A percentile compares a stretch with the other conserved stretches of the same genome.
Evolutionary conservation across 2,329 filamentous ascomycete species (phyloP).

Genomic region (Incumbomyces lentus): DNA sequence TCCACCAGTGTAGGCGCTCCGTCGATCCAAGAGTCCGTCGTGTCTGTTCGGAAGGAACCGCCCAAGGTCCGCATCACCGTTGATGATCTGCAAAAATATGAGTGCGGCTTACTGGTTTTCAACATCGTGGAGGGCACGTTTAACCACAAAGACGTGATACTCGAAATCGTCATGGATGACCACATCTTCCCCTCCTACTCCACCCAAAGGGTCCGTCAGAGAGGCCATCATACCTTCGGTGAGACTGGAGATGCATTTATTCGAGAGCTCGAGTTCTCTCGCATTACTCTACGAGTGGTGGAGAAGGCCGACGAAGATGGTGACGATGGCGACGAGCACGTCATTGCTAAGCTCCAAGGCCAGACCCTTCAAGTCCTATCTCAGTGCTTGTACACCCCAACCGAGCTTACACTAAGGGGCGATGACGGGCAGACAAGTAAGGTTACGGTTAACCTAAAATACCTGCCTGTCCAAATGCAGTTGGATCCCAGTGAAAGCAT

Average conservation of each 20-base stretch:
- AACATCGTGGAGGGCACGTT: slow-evolving; percentile 85
- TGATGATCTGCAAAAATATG: slow-evolving; percentile 73
- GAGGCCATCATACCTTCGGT: slow-evolving; percentile 58
- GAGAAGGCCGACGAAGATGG: slow-evolving; percentile 67
- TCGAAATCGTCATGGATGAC: slow-evolving; percentile 90
- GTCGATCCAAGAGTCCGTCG: slow-evolving; percentile 36
- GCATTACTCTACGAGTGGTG: slow-evolving; percentile 75
- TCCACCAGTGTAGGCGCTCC: slow-evolving; percentile 10
- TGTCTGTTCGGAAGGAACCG: slow-evolving; percentile 43
- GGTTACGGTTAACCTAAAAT: slow-evolving; percentile 86
- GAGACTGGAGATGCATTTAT: slow-evolving; percentile 94
- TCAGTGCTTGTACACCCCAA: slow-evolving; percentile 85
- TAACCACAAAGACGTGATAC: slow-evolving; percentile 60
- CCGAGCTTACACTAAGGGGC: slow-evolving; percentile 66
- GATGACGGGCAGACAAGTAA: slow-evolving; percentile 66
- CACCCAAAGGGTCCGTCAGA: slow-evolving; percentile 63
- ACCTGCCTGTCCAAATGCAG: slow-evolving; percentile 85
- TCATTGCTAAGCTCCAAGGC: slow-evolving; percentile 71
- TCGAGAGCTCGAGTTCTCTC: slow-evolving; percentile 92
- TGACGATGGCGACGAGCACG: slow-evolving; percentile 57
- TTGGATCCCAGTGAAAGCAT: slow-evolving; percentile 93
- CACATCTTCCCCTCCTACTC: slow-evolving; percentile 83
- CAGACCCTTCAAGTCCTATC: slow-evolving; percentile 80
- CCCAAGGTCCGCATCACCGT: slow-evolving; percentile 69
- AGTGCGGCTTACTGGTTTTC: slow-evolving; percentile 89